Evolutionary conservation across 202 grass and related monocot species (phyloP), one percentile per base, ranked within the genome.

Genomic region (Zizania palustris): DNA sequence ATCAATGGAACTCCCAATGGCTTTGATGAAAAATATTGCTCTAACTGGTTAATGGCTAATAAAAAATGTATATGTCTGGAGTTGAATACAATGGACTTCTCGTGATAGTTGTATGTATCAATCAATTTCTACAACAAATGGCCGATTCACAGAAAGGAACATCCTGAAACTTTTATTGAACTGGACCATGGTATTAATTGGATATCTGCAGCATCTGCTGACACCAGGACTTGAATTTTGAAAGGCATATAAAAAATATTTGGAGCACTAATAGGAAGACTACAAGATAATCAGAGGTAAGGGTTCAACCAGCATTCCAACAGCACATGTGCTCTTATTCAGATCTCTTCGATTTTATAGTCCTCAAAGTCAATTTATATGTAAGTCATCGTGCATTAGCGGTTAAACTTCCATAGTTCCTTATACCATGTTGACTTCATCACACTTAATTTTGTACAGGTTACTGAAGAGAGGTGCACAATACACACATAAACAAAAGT

Each of bases 361-460:
- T 20, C 59, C 11, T 63, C 40, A 7, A 18, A 55, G 75, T 74
- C 74, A 64, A 74, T 79, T 57, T 74, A 74, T 73, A 83, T 55
- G 11, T 9, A 69, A 44, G 6, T 60, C 37, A n/a, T 20, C 9
- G 7, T 35, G 35, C 15, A 55, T 55, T 45, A 36, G 55, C 15
- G 70, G 85, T 75, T 69, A 84, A 59, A 46, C 14, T 5, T 43
- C 62, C 74, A 8, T 21, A 61, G 33, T 59, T 50, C 15, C 12
- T 13, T 40, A 62, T 54, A 38, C 36, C 68, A 69, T 75, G 33
- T 58, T 42, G 69, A 11, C 69, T 75, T 69, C 69, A 79, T 28
- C 33, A 7, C 63, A 53, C 54, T 55, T 67, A 49, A 60, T 56
- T 43, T 63, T n/a, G 18, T 38, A 67, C 15, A 28, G 10, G 41